These are phyloP conservation scores for Leccinum insolens DNA, from an alignment of 1,284 basidiomycete genomes.

Conservation along the genomic window DNA sequence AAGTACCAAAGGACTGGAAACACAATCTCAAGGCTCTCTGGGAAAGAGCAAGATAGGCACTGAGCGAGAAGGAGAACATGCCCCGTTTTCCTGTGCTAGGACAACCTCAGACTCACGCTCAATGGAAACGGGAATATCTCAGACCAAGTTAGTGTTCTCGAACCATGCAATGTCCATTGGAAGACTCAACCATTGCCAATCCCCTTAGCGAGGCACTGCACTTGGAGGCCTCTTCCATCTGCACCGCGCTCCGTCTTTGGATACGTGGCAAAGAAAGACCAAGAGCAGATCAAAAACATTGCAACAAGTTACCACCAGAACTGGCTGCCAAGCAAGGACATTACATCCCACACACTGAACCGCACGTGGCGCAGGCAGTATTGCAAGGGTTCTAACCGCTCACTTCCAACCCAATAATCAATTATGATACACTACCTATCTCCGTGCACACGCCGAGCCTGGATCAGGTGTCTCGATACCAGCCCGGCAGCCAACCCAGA, in stretches of 20 bases:
- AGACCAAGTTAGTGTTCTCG: constrained; percentile 56
- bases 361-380: constrained; percentile 84
- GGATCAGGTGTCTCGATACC: constrained; percentile 44
- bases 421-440: constrained; percentile 82
- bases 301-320: constrained; percentile 18
- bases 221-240: constrained; percentile 81
- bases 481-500: constrained; percentile 56
- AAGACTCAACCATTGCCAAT: constrained; percentile 3
- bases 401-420: constrained; percentile 80
- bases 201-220: constrained; percentile 70
- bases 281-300: constrained; percentile 71
- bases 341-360: constrained; percentile 67
- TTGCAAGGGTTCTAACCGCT: constrained; percentile 92
- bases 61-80: constrained; percentile 44
- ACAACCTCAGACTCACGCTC: constrained; percentile 39
- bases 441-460: constrained; percentile 69
- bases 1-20: constrained; percentile 82
- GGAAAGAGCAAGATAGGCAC: constrained; percentile 56
- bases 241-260: constrained; percentile 87
- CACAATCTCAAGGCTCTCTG: constrained; percentile 84
- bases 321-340: constrained; percentile 34
- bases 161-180: neutral
- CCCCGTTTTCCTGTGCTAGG: constrained; percentile 25
- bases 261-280: constrained; percentile 88
- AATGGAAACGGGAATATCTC: constrained; percentile 62